A percentile compares a stretch with the other conserved stretches of the same genome.
These are phyloP conservation scores for Grosmannia serpens DNA, from an alignment of 2,329 filamentous ascomycete species.

Conservation along the genomic window DNA sequence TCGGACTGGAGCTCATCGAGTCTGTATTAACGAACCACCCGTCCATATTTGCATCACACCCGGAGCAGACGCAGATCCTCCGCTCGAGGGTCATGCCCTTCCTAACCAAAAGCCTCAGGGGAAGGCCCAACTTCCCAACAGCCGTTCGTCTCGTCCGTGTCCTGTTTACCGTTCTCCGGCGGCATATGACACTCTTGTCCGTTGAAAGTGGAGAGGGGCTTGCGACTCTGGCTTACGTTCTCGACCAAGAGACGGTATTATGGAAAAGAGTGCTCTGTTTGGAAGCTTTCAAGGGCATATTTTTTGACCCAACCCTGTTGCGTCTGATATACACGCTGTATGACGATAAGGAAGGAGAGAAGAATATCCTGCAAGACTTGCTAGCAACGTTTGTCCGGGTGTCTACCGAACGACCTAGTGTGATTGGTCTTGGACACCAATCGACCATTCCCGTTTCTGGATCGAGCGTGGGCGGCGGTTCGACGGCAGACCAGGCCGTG, in stretches of 20 bases:
- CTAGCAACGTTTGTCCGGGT: constrained; percentile 84
- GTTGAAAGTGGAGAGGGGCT: constrained; percentile 76
- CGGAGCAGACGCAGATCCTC: constrained; percentile 71
- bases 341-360: constrained; percentile 61
- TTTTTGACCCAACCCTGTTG: constrained; percentile 67
- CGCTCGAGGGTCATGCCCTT: constrained; percentile 72
- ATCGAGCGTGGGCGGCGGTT: constrained; percentile 41
- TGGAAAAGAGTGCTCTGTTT: constrained; percentile 90
- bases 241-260: constrained; percentile 71
- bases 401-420: constrained; percentile 76
- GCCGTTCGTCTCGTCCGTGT: constrained; percentile 76
- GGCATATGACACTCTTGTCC: constrained; percentile 63
- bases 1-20: constrained; percentile 85
- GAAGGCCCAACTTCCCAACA: constrained; percentile 67
- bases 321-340: constrained; percentile 72
- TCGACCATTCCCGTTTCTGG: constrained; percentile 66
- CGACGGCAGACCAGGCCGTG: constrained; percentile 68
- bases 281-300: constrained; percentile 80
- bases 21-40: constrained; percentile 79
- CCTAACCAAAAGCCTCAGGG: constrained; percentile 65
- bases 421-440: constrained; percentile 82
- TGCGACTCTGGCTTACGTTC: constrained; percentile 67
- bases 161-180: constrained; percentile 66
- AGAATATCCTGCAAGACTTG: constrained; percentile 67
- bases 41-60: constrained; percentile 64